phyloP scores from a whole-genome alignment of 148 eudicot genomes.

The Camellia granthamiana region DNA sequence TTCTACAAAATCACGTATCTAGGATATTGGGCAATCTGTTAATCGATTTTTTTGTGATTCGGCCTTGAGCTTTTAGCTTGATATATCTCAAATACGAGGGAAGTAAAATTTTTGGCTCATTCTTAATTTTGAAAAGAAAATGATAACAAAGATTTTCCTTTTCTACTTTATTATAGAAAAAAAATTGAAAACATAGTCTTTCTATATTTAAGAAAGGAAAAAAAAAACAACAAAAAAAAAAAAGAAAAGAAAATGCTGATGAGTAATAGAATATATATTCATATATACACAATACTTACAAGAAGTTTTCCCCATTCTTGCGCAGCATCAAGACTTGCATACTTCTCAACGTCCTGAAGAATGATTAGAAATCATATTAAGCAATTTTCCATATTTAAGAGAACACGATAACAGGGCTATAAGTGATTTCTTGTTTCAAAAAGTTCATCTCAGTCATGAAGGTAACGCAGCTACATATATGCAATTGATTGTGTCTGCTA shows the following conservation, averaged over 20 bases:
- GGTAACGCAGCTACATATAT: too few relatives aligned
- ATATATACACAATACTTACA: slow-evolving; percentile 46
- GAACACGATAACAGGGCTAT: too few relatives aligned
- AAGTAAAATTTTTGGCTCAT: neutral
- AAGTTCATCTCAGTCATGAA: too few relatives aligned
- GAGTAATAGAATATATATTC: neutral
- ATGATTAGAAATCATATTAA: neutral
- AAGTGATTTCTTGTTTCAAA: too few relatives aligned
- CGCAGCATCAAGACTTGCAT: slow-evolving; percentile 76
- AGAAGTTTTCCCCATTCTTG: slow-evolving; percentile 93
- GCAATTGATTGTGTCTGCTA: neutral
- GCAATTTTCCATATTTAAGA: neutral
- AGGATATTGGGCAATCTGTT: neutral
- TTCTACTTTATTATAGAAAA: neutral
- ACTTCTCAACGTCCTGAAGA: slow-evolving; percentile 75
- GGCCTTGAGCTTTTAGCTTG: neutral
- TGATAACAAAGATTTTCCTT: neutral
- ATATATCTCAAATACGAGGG: neutral
- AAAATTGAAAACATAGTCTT: neutral
- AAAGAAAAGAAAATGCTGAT: neutral
- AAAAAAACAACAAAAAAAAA: too few relatives aligned
- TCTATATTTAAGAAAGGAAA: neutral
- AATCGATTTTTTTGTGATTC: neutral
- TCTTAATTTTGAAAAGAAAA: neutral
- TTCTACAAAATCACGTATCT: neutral